Evolutionary conservation across 805 yeast species (phyloP).

Genomic region (Candida nonsorbophila): DNA sequence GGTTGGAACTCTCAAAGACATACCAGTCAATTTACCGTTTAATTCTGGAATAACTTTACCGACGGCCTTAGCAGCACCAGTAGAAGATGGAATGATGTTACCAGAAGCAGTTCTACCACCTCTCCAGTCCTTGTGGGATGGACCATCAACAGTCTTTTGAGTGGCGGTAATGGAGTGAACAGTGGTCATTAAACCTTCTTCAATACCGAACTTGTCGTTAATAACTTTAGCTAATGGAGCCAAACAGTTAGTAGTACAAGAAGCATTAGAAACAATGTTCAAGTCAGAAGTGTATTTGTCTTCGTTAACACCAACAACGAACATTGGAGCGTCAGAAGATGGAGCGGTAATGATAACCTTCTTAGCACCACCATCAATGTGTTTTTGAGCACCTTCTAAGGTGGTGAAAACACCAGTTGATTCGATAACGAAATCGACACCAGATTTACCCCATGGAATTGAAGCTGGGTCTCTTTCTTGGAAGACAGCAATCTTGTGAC

Average conservation of each 20-base stretch:
- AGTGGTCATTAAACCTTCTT: constrained; percentile 93
- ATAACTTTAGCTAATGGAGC: constrained; percentile 92
- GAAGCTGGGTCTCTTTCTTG: constrained; percentile 81
- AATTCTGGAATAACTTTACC: constrained; percentile 91
- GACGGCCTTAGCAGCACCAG: constrained; percentile 98
- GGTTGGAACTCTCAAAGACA: constrained; percentile 92
- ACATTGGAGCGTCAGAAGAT: constrained; percentile 92
- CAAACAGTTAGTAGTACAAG: constrained; percentile 93
- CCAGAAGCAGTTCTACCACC: constrained; percentile 97
- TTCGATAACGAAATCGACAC: constrained; percentile 85
- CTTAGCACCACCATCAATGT: constrained; percentile 88
- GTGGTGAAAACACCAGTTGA: constrained; percentile 94
- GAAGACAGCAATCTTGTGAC: constrained; percentile 59
- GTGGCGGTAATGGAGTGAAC: constrained; percentile 95
- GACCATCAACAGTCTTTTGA: constrained; percentile 95
- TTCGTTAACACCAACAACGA: constrained; percentile 87
- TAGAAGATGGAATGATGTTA: constrained; percentile 91
- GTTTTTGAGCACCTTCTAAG: constrained; percentile 74
- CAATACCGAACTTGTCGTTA: constrained; percentile 80
- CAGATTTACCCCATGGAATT: constrained; percentile 83
- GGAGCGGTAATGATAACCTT: constrained; percentile 94
- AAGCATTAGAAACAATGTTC: constrained; percentile 82
- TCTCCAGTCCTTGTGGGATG: constrained; percentile 97
- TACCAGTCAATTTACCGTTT: constrained; percentile 91
- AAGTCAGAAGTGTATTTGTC: constrained; percentile 71